Evolutionary conservation across 805 yeast genomes (phyloP), one percentile per base, ranked within the genome.

Genomic region (Saccharomycopsis lassenensis): DNA sequence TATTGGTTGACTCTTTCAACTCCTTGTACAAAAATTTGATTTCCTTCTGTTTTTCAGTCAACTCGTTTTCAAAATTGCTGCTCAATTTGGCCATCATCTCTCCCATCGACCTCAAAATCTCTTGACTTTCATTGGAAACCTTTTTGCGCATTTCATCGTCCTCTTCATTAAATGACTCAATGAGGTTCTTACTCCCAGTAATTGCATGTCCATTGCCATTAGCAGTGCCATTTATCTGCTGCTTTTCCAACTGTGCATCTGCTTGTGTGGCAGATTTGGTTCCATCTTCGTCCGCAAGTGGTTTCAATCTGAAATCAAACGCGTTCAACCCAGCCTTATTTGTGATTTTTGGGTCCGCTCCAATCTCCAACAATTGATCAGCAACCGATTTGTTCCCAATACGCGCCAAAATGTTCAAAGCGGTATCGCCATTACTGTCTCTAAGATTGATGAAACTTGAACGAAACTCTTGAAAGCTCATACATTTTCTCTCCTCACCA

Each of bases 401-500:
- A 48, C 93, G 71, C 0, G 96, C 91, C 1, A 94, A 93, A 38
- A 91, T 82, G 52, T 87, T 94, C 42, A 91, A 63, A 32, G 95
- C 87, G 0, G 98, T 91, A 54, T 91, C 95, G 18, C 98, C 98
- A 50, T 87, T 87, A 37, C 74, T 64, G 58, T 91, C 98, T 45
- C 79, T 83, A n/a, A 81, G 80, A 53, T 91, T 89, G 36, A 89
- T 77, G 48, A 91, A 71, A 32, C 75, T 72, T 12, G 69, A 62
- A 62, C 79, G 76, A 46, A 79, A 73, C 50, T 68, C 62, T 7
- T 71, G 67, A 18, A 81, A 59, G 26, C 71, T 61, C 32, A 70
- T 56, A 12, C 63, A 59, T 27, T 69, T 63, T 11, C 71, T 42
- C 17, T 31, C 56, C 41, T 11, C 46, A 24, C 40, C 54, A 48